These are phyloP conservation scores for Daldinia eschscholtzii DNA, from an alignment of 2,329 filamentous ascomycete species.

Conservation along the genomic window DNA sequence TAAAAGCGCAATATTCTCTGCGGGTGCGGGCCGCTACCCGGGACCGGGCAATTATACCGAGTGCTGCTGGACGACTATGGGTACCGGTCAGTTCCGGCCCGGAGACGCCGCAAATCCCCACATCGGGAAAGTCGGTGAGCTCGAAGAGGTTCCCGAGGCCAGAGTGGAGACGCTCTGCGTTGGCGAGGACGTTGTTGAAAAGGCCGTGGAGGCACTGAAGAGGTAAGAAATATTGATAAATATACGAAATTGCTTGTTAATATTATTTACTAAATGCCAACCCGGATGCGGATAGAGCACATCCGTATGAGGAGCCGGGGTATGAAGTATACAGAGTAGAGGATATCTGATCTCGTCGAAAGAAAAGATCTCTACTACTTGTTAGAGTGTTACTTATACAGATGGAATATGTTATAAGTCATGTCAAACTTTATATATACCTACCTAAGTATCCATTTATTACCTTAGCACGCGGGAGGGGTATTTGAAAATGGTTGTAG, in stretches of 20 bases:
- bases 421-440: neutral
- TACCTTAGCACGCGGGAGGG: too few relatives aligned
- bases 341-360: conserved; percentile 47
- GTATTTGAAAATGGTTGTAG: too few relatives aligned
- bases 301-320: conserved; percentile 65
- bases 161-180: conserved; percentile 73
- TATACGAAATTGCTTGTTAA: neutral
- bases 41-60: conserved; percentile 66
- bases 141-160: conserved; percentile 72
- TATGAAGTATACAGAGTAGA: conserved; percentile 64
- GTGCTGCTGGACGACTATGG: conserved; percentile 64
- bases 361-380: neutral
- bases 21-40: conserved; percentile 66
- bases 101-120: conserved; percentile 71
- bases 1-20: conserved; percentile 67
- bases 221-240: conserved; percentile 58
- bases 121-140: conserved; percentile 67
- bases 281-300: conserved; percentile 52
- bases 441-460: neutral
- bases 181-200: conserved; percentile 67
- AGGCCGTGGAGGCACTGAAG: conserved; percentile 74
- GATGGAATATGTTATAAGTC: neutral
- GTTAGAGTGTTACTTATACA: neutral
- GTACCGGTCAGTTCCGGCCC: conserved; percentile 75
- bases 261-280: neutral